These are phyloP conservation scores for Cordyceps cateniannulata DNA, from an alignment of 2,329 filamentous ascomycete genomes.

Conservation along the genomic window DNA sequence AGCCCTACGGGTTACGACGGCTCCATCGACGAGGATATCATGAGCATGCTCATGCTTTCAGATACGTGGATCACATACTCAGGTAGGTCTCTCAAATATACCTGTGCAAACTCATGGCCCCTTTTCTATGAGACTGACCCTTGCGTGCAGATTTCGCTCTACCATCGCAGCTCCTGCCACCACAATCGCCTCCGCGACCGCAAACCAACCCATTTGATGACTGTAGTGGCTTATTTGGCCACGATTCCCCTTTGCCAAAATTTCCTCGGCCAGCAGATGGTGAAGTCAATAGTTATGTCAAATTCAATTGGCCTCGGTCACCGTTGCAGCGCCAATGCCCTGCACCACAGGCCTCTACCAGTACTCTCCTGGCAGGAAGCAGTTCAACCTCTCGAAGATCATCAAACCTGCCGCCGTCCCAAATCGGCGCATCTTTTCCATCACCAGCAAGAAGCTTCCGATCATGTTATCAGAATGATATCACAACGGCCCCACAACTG, in stretches of 20 bases:
- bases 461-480: not conserved
- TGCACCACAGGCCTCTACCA: not conserved
- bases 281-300: slow-evolving; percentile 32
- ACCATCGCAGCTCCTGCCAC: not conserved
- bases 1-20: not conserved
- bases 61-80: not conserved
- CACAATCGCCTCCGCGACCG: not conserved
- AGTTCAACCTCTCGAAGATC: not conserved
- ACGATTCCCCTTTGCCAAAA: slow-evolving; percentile 12
- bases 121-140: not conserved
- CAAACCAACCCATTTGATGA: slow-evolving; percentile 26
- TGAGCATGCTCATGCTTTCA: not conserved
- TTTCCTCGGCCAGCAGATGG: slow-evolving; percentile 27
- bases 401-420: not conserved
- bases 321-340: not conserved
- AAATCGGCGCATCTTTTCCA: not conserved
- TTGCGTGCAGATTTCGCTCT: not conserved
- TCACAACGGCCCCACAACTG: not conserved
- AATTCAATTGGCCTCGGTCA: slow-evolving; percentile 27
- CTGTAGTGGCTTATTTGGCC: slow-evolving; percentile 23
- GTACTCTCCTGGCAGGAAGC: not conserved
- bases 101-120: not conserved
- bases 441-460: not conserved
- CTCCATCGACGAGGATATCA: not conserved
- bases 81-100: not conserved